Percentiles rank a stretch among this genome's conserved stretches.
Conservation (phyloP, 1,139 yeast species). For the Yamadazyma dushanensis region DNA sequence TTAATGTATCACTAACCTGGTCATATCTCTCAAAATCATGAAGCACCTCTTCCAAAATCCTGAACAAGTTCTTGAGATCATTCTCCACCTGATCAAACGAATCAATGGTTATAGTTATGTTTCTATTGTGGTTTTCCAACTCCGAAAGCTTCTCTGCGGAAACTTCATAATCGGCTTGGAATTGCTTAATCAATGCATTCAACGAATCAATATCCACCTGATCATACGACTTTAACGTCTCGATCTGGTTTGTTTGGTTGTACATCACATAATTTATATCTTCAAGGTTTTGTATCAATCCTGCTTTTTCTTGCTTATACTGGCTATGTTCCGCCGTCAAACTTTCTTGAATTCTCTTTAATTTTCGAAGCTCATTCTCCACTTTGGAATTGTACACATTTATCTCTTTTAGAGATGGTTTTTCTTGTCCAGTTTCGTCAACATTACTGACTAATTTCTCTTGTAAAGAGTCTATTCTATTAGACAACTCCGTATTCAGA, state of each 20-base stretch:
- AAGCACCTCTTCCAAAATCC: conserved; percentile 58
- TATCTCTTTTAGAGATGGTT: conserved; percentile 45
- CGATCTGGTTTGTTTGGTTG: conserved; percentile 60
- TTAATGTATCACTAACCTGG: conserved; percentile 38
- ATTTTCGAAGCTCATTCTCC: conserved; percentile 61
- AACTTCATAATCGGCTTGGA: conserved; percentile 47
- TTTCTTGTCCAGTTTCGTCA: conserved; percentile 19
- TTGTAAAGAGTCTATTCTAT: conserved; percentile 44
- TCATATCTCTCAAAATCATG: conserved; percentile 51
- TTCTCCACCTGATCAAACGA: conserved; percentile 57
- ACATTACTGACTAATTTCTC: conserved; percentile 22
- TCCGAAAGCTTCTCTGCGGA: conserved; percentile 41
- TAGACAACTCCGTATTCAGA: conserved; percentile 41
- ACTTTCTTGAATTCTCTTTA: conserved; percentile 65
- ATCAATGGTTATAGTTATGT: conserved; percentile 56
- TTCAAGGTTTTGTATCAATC: conserved; percentile 55
- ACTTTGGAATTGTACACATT: conserved; percentile 57
- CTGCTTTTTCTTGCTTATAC: conserved; percentile 63
- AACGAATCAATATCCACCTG: conserved; percentile 63
- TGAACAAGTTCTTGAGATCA: conserved; percentile 52
- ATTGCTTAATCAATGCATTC: conserved; percentile 54
- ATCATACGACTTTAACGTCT: conserved; percentile 58
- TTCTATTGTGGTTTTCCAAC: conserved; percentile 51
- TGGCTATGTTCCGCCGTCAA: conserved; percentile 65
- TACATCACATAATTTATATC: conserved; percentile 53